These are phyloP conservation scores for Racocetra persica DNA, from an alignment of 371 early-diverging fungal genomes.

Conservation along the genomic window DNA sequence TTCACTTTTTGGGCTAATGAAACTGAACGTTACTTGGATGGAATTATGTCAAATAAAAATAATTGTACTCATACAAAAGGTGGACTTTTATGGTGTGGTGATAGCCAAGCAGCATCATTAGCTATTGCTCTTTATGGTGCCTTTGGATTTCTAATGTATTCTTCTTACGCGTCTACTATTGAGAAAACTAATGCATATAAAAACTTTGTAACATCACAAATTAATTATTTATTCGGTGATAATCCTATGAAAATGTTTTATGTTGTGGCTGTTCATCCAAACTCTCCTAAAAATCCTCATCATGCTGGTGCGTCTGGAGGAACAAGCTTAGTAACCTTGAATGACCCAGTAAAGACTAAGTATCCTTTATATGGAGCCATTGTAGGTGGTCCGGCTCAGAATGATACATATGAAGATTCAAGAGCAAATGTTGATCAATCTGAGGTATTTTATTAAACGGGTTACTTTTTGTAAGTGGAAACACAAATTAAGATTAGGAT, in stretches of 20 bases:
- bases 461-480: not conserved
- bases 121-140: slow-evolving; percentile 54
- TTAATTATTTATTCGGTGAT: slow-evolving; percentile 50
- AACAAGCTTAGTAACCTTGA: not conserved
- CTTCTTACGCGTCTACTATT: not conserved
- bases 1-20: slow-evolving; percentile 44
- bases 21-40: slow-evolving; percentile 50
- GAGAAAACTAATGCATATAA: slow-evolving; percentile 51
- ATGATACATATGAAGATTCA: slow-evolving; percentile 61
- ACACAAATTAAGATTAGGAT: not conserved
- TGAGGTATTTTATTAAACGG: slow-evolving; percentile 48
- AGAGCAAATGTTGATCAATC: slow-evolving; percentile 59
- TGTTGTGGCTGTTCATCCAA: slow-evolving; percentile 67
- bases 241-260: slow-evolving; percentile 65
- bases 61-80: slow-evolving; percentile 59
- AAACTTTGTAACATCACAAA: slow-evolving; percentile 58
- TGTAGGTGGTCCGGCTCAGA: slow-evolving; percentile 66
- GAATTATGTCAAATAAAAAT: slow-evolving; percentile 45
- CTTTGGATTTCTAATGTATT: slow-evolving; percentile 46
- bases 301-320: slow-evolving; percentile 57
- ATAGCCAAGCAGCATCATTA: slow-evolving; percentile 57
- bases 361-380: slow-evolving; percentile 64
- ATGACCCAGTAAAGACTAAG: not conserved
- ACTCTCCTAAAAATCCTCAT: slow-evolving; percentile 70
- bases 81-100: slow-evolving; percentile 61